Evolutionary conservation across 2,329 filamentous ascomycete species (phyloP), one percentile per base, ranked within the genome.

Genomic region (Penicillium aurantiogriseum): DNA sequence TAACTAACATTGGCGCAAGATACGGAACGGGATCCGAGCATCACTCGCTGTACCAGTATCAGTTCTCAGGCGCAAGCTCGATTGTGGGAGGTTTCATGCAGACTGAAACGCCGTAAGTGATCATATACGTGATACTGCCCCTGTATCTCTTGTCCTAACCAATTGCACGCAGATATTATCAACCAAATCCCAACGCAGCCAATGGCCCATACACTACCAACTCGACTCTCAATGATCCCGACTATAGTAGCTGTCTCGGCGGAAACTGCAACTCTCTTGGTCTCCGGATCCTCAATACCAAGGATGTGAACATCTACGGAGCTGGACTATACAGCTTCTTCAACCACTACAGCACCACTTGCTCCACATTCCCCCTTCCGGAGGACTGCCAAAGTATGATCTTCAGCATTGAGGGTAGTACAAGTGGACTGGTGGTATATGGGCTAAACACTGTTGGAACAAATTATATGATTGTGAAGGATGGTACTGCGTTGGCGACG

Each of bases 281-380:
- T 21, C 69, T 84, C 5, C 76, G 81, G 19, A 76, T 83, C 43
- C 60, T 79, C 15, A 71, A 78, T 61, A 77, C 73, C 36, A 68
- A 70, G 13, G 71, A 77, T 50, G 74, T 83, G 17, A 61, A 74
- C 44, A 71, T 80, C 19, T 83, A 83, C 60, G 82, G 82, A 17
- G 81, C 78, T 0, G 82, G 82, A 1, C 64, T 82, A 5, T 84
- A 84, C 71, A 78, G 74, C 19, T 84, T 84, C 72, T 84, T 84
- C 69, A 75, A 81, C 62, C 75, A 82, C 63, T 83, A 84, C 69
- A 78, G 68, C 58, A 79, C 76, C 0, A 63, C 65, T 1, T 81
- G 78, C 65, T 76, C 75, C 4, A 66, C 74, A 35, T 69, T 72
- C 54, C 74, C 73, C 9, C 67, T 69, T 8, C 69, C 73, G 1